Evolutionary conservation across 208 protist genomes (phyloP).

Genomic region (Crithidia fasciculata): DNA sequence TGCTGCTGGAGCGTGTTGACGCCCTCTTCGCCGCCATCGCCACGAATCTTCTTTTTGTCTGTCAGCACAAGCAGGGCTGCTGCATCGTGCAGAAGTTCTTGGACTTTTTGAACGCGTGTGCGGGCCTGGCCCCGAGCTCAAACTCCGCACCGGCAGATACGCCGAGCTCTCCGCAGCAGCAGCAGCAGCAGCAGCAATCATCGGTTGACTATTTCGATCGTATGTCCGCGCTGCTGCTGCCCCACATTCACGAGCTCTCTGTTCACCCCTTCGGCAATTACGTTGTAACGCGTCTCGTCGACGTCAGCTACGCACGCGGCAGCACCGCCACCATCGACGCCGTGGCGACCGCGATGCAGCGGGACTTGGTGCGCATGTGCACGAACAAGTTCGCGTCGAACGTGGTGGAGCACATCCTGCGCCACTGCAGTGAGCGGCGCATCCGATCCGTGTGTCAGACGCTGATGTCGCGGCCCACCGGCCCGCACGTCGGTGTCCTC

Average conservation of each 20-base stretch:
- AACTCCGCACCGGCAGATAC: background rate
- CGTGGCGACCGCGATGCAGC: constrained; percentile 39
- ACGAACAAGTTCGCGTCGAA: constrained; percentile 97
- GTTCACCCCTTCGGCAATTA: constrained; percentile 97
- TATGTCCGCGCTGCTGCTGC: constrained; percentile 56
- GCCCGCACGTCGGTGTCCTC: background rate
- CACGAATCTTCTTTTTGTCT: constrained; percentile 57
- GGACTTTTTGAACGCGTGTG: constrained; percentile 63
- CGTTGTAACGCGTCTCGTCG: constrained; percentile 95
- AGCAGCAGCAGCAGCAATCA: constrained; percentile 3
- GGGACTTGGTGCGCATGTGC: constrained; percentile 63
- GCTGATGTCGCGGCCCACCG: constrained; percentile 31
- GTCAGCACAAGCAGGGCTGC: constrained; percentile 79
- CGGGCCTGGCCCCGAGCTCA: constrained; percentile 11
- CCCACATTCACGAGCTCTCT: constrained; percentile 78
- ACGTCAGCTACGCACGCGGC: constrained; percentile 57
- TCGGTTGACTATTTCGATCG: constrained; percentile 36
- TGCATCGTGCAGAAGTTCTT: constrained; percentile 96
- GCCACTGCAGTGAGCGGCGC: constrained; percentile 46
- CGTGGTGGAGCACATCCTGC: constrained; percentile 96
- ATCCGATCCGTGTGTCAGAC: constrained; percentile 51
- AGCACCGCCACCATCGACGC: constrained; percentile 49
- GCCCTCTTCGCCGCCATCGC: constrained; percentile 54
- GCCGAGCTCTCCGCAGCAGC: background rate
- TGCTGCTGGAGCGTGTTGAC: constrained; percentile 28